Conservation (phyloP, 2,329 filamentous ascomycete species). For the Alternaria novae-zelandiae region DNA sequence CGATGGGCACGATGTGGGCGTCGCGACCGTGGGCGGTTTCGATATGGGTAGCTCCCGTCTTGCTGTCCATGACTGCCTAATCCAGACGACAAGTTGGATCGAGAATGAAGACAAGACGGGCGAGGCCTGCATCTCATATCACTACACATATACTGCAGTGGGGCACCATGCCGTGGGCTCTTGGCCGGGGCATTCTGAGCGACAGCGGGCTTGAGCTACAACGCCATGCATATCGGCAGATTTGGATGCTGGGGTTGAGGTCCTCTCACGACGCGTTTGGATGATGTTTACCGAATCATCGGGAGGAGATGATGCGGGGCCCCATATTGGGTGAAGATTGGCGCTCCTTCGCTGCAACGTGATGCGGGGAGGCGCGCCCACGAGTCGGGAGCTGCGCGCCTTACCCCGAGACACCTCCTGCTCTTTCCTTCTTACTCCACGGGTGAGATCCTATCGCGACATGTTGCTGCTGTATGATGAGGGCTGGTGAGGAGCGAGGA, state of each 20-base stretch:
- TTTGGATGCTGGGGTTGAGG: slow-evolving; percentile 3
- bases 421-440: not conserved
- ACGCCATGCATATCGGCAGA: slow-evolving; percentile 21
- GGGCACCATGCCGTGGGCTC: not conserved
- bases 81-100: not conserved
- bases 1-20: slow-evolving; percentile 31
- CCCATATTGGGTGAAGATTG: slow-evolving; percentile 12
- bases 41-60: slow-evolving; percentile 19
- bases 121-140: not conserved
- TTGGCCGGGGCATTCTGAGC: slow-evolving; percentile 1
- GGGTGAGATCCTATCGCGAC: not conserved
- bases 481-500: slow-evolving; percentile 3
- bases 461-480: not conserved
- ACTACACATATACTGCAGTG: not conserved
- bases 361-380: slow-evolving; percentile 5
- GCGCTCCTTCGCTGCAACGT: not conserved
- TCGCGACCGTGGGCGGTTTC: slow-evolving; percentile 18
- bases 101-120: not conserved
- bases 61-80: slow-evolving; percentile 24
- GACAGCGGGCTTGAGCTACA: not conserved
- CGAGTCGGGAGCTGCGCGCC: not conserved
- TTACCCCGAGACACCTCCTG: not conserved
- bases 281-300: slow-evolving; percentile 9
- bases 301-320: slow-evolving; percentile 18
- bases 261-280: not conserved